Percentiles rank a stretch among this genome's conserved stretches.
These are phyloP conservation scores for Epichloe aotearoae DNA, from an alignment of 2,329 filamentous ascomycete genomes.

Conservation along the genomic window DNA sequence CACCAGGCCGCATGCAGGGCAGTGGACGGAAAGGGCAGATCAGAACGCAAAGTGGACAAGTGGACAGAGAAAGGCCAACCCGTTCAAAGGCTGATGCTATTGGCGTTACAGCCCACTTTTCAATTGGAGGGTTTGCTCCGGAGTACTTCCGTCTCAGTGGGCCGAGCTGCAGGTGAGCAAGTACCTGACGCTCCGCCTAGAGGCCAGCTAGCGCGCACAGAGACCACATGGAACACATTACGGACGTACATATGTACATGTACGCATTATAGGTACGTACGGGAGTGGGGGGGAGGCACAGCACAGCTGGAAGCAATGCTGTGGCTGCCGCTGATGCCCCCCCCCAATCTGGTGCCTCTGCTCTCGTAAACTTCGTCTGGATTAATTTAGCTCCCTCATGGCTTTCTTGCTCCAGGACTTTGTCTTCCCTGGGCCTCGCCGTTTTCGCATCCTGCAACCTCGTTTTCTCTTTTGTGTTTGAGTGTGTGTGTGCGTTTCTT, in stretches of 20 bases:
- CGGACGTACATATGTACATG: no score
- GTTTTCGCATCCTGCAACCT: not conserved
- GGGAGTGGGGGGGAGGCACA: not conserved
- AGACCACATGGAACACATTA: not conserved
- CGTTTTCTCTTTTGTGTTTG: not conserved
- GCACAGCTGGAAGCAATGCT: not conserved
- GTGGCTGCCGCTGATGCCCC: not conserved
- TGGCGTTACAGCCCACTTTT: slow-evolving; percentile 1
- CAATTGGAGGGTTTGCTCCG: slow-evolving; percentile 2
- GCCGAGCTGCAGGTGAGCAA: not conserved
- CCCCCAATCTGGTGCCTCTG: not conserved
- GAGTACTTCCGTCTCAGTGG: not conserved
- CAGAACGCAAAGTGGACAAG: not conserved
- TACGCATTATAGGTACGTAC: no score
- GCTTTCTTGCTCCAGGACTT: not conserved
- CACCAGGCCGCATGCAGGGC: no score
- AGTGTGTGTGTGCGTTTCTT: not conserved
- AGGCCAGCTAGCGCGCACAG: not conserved
- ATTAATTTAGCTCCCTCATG: not conserved
- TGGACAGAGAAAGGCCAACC: not conserved
- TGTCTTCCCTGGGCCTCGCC: not conserved
- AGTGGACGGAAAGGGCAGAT: no score
- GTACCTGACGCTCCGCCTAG: not conserved
- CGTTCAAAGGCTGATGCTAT: not conserved
- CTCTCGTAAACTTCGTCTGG: not conserved